These are phyloP conservation scores for Stephania cephalantha DNA, from an alignment of 164 flowering plant species.

Conservation along the genomic window DNA sequence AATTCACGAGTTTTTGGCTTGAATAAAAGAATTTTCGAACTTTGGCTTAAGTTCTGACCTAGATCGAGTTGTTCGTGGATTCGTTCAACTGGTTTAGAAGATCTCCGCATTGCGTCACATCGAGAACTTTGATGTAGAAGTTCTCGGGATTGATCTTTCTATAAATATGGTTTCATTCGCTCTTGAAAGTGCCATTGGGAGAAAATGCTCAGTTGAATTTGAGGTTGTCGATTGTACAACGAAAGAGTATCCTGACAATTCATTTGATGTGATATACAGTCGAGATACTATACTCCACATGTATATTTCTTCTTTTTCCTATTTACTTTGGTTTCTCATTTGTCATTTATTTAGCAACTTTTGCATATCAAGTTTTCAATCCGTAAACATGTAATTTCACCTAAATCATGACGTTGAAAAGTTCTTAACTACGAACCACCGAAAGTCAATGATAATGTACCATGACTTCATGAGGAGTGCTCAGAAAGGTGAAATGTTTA, in stretches of 20 bases:
- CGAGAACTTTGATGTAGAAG: slow-evolving; percentile 83
- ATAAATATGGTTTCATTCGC: slow-evolving; percentile 95
- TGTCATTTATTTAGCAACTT: neutral
- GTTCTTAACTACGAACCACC: neutral
- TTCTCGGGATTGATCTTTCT: slow-evolving; percentile 92
- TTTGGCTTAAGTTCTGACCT: too few species aligned
- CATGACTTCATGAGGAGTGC: neutral
- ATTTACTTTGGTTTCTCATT: neutral
- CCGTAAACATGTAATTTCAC: neutral
- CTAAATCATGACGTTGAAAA: too few species aligned
- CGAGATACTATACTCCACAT: slow-evolving; percentile 96
- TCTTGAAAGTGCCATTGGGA: slow-evolving; percentile 92
- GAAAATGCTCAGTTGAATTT: slow-evolving; percentile 82
- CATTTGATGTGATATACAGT: slow-evolving; percentile 93
- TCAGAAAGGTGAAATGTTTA: neutral
- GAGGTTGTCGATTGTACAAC: slow-evolving; percentile 96
- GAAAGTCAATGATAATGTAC: neutral
- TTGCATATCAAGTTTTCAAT: neutral
- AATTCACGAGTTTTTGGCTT: too few species aligned
- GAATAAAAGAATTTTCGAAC: too few species aligned
- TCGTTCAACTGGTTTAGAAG: too few species aligned
- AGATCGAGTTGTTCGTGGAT: too few species aligned
- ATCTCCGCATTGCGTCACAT: too few species aligned
- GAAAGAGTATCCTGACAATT: slow-evolving; percentile 63
- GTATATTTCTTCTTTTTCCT: slow-evolving; percentile 28